Evolutionary conservation across 768 basidiomycete genomes (phyloP), one percentile per base, ranked within the genome.

Genomic region (Harrya chromipes): DNA sequence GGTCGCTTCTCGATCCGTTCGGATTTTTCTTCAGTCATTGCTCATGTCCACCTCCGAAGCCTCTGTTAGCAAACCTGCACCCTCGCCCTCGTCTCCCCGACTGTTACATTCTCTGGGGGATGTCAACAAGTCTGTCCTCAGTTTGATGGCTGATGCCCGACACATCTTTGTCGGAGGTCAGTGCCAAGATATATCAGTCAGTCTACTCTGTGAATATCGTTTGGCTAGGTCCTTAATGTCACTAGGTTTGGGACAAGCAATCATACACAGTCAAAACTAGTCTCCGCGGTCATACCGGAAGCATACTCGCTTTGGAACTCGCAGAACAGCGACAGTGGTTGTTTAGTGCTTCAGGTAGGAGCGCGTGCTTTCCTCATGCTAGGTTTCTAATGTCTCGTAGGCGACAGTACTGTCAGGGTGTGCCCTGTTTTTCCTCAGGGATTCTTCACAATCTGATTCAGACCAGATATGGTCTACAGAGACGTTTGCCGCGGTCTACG

Each of bases 151-250:
- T 2, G 85, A 85, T 61, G 76, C 78, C 6, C 63, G 72, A 12
- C 78, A 88, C 61, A 88, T 95, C 39, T 95, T 88, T 63, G 86
- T 84, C 47, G 92, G 92, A 1, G 87, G 83, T 56, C 91, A 94
- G 62, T 80, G 78, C 41, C 72, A 81, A 49, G 82, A 87, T 59
- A 91, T 94, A 7, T 80, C 80, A 43, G 92, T 91, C 56, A 57
- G 80, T 61, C 17, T 21, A 27, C 23, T 23, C 27, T 41, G 29
- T 31, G 11, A 10, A 33, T 41, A 11, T 41, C 27, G 27, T 44
- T 16, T 23, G 27, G 21, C 43, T 8, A 11, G 1, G 29, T 23
- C n/a, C 34, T 44, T 27, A 39, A 55, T 39, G 6, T 20, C 31
- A 21, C 7, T 56, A 97, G 93, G 93, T 95, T 37, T 95, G 92